Evolutionary conservation across 2,329 filamentous ascomycete species (phyloP), one percentile per base, ranked within the genome.

Genomic region (Alternaria sp.): DNA sequence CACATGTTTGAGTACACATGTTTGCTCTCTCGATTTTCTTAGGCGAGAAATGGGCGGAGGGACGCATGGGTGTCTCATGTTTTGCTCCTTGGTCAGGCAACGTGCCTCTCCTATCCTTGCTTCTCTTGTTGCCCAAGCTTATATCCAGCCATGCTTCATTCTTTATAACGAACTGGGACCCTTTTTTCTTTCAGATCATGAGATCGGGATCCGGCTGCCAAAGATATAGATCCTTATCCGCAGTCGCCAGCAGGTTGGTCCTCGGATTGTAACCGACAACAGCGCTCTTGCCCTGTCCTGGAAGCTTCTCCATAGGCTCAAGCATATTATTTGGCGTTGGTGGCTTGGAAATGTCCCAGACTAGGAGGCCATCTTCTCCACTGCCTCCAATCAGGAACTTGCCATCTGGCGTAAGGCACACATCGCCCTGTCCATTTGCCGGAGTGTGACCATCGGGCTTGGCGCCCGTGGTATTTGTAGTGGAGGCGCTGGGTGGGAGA

Each of bases 241-340:
- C 95, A 45, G 90, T 95, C 9, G 93, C 94, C 68, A 98, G 86
- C 82, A 97, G 89, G 79, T 98, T 97, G 79, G 91, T 95, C 51
- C 94, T 86, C 27, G 94, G 95, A 75, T 97, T 98, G 77, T 93
- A 95, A 22, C 91, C 92, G 43, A 97, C 84, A 12, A 97, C 86
- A 1, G 91, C 91, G 5, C 88, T 88, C 80, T 89, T 75, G 84
- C 88, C 74, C 64, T 79, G 67, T 68, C 90, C 89, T 41, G 90
- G 87, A 48, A 91, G 81, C 48, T 87, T 87, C 78, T 85, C 85
- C 46, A 82, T 85, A 52, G 92, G 91, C 41, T 87, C 85, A 56
- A 93, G 75, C 2, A 86, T 81, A 73, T 87, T 87, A 69, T 85
- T 86, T 36, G 86, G 83, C 8, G 82, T 78, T 2, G 85, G 77